These are phyloP conservation scores for Phytopythium litorale DNA, from an alignment of 352 stramenopile genomes.

Conservation along the genomic window DNA sequence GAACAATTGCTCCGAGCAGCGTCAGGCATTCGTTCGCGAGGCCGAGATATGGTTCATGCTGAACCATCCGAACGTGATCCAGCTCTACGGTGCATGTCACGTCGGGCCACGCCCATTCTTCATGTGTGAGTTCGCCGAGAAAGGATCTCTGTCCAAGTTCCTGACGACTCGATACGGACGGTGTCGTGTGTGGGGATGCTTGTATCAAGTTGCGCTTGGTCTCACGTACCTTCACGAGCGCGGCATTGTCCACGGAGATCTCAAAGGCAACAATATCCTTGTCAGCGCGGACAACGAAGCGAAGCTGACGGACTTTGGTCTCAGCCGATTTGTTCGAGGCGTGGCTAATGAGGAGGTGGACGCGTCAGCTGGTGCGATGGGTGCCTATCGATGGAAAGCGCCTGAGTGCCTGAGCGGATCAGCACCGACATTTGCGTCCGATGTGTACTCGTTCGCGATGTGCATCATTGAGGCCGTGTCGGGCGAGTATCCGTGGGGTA, in stretches of 20 bases:
- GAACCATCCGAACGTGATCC: constrained; percentile 25
- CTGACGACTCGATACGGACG: constrained; percentile 3
- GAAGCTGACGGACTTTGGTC: constrained; percentile 30
- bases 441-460: constrained; percentile 6
- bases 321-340: constrained; percentile 9
- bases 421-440: background rate
- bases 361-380: constrained; percentile 10
- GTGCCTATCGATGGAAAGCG: constrained; percentile 19
- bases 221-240: constrained; percentile 26
- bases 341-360: background rate
- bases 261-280: constrained; percentile 38
- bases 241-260: constrained; percentile 26
- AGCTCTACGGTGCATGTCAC: constrained; percentile 29
- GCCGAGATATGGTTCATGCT: constrained; percentile 25
- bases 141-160: constrained; percentile 17
- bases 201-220: constrained; percentile 17
- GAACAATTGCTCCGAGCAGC: background rate
- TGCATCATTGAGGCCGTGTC: constrained; percentile 8
- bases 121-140: constrained; percentile 22
- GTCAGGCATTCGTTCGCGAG: constrained; percentile 17
- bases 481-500: background rate
- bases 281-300: constrained; percentile 18
- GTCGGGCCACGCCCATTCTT: constrained; percentile 28
- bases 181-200: constrained; percentile 9
- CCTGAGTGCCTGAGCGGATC: constrained; percentile 15